Conservation (phyloP, 768 basidiomycete species). For the Lactarius akahatsu region DNA sequence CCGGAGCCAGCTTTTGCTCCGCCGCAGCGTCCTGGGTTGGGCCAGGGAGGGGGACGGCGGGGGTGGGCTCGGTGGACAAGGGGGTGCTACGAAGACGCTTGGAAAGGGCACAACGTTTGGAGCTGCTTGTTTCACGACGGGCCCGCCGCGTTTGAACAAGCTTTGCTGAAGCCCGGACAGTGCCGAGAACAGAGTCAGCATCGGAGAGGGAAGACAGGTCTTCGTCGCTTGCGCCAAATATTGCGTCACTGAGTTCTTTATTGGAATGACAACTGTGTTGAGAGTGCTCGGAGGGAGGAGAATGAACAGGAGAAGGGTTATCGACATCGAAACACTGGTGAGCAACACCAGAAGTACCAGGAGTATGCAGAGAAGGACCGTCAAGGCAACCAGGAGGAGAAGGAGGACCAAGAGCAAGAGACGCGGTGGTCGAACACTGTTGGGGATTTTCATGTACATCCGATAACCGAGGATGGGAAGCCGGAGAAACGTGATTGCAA, state of each 20-base stretch:
- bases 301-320: constrained; percentile 18
- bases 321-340: constrained; percentile 15
- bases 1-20: constrained; percentile 29
- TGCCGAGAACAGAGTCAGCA: constrained; percentile 28
- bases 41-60: neutral
- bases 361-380: constrained; percentile 23
- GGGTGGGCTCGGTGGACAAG: constrained; percentile 11
- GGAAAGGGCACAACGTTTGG: constrained; percentile 5
- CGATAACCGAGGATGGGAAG: constrained; percentile 25
- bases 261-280: constrained; percentile 16
- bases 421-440: constrained; percentile 8
- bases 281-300: constrained; percentile 27
- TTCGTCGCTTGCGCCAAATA: constrained; percentile 32
- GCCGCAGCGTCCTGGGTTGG: constrained; percentile 22
- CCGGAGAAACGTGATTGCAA: constrained; percentile 13
- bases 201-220: constrained; percentile 40
- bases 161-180: constrained; percentile 17
- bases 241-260: constrained; percentile 24
- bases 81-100: constrained; percentile 16
- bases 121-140: constrained; percentile 4
- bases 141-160: constrained; percentile 16
- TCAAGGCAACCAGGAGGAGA: constrained; percentile 24
- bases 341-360: constrained; percentile 27
- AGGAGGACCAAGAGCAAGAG: constrained; percentile 21
- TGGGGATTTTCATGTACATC: constrained; percentile 18